Base-by-base conservation (phyloP, 805 yeast genomes). In the Priceomyces medius region DNA sequence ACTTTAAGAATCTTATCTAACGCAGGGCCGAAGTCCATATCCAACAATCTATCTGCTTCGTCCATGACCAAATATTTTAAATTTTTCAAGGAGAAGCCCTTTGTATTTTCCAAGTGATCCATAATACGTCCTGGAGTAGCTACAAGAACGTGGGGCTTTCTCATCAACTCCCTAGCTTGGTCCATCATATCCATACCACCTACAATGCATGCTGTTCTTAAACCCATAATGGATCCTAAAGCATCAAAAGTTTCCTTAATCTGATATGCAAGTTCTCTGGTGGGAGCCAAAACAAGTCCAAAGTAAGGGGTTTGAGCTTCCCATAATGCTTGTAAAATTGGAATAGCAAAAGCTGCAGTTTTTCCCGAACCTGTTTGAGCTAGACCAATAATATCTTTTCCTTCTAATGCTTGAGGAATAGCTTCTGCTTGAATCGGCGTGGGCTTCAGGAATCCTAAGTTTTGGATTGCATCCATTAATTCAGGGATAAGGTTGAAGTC, bases 131-230 rank as follows among this genome's bases (percentile, higher is more conserved):
- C 96, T 0, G 99, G 98, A 0, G 99, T 93, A 16, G 98, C 98
- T 46, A 91, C 95, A 42, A 91, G 77, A 35, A 91, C 78, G 58
- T 91, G 99, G 3, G 99, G 99, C 55, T 88, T 89, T 51, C 93
- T 79, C 85, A 88, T 85, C 54, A 91, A 73, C 49, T 93, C 97
- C 46, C 95, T 77, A 0, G 97, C 93, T 65, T 91, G 99, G 51
- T 89, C 96, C 93, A 93, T 88, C 86, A 87, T 85, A 59, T 88
- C 96, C 91, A 93, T 90, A 47, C 99, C 99, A 53, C 99, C 99
- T 27, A 93, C 97, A 48, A 91, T 79, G 43, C 95, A 89, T 3
- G 82, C 82, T 17, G 91, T 75, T 55, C 95, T 75, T n/a, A 91
- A 77, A 1, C 98, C 99, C 96, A 93, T 93, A 7, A 80, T 68